Base-by-base conservation (phyloP, 768 basidiomycete genomes). In the Lactarius sanguifluus region DNA sequence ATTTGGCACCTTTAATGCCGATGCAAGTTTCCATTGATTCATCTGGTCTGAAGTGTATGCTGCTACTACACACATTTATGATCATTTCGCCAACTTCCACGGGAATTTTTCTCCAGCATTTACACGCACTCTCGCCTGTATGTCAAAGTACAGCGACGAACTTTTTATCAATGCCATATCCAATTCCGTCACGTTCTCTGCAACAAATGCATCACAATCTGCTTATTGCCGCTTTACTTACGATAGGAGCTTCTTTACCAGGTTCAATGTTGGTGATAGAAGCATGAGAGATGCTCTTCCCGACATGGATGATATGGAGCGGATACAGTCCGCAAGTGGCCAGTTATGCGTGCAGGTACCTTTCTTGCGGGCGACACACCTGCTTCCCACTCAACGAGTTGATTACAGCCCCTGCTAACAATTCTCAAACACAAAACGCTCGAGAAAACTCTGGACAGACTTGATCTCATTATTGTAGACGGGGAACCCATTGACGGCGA, bases 61-160 rank as follows among this genome's bases (percentile, higher is more conserved):
- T 66, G 45, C 57, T 45, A 59, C 57, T 47, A 59, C 13, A n/a
- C 62, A 45, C 59, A 58, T 52, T 20, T 28, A 61, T 65, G 36
- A 56, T 52, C 57, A 15, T 57, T 54, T 63, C 40, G 43, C 54
- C 43, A 58, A 38, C 36, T 20, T 43, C 38, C 18, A 28, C 52
- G 25, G 38, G 38, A 58, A 57, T 41, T 20, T 30, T 36, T 23
- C 23, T 38, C n/a, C 70, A 94, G 92, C 87, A 61, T 87, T 94
- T 72, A 86, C 88, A 32, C 88, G 83, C 74, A 88, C 89, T 15
- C 78, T 94, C 57, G 79, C 83, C 5, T 94, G 93, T 76, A 79
- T 94, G 54, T 87, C 91, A 43, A 86, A 83, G 77, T 94, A 92
- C 73, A 90, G 92, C 59, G 92, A 94, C 66, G 91, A 94, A 67